These are phyloP conservation scores for Leptographium lundbergii DNA, from an alignment of 2,329 filamentous ascomycete genomes.

Conservation along the genomic window DNA sequence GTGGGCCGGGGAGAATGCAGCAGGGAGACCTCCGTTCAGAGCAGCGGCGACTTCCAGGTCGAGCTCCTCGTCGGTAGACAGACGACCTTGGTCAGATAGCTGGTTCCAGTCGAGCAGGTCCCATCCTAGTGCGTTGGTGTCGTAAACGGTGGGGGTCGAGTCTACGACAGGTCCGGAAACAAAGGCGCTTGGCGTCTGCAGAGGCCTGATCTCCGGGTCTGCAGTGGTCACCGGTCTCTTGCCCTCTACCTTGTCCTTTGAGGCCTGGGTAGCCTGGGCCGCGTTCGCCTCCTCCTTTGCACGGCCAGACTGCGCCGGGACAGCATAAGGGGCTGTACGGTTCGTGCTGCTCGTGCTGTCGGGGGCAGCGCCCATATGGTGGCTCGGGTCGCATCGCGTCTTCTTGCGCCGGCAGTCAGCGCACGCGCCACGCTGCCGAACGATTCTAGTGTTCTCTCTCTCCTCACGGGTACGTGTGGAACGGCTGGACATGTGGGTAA, in stretches of 20 bases:
- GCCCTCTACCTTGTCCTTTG: constrained; percentile 6
- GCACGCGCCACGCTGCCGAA: constrained; percentile 57
- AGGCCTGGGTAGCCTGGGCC: constrained; percentile 4
- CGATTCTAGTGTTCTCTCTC: constrained; percentile 52
- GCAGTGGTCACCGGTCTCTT: constrained; percentile 5
- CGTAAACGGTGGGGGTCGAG: background rate
- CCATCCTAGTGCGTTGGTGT: background rate
- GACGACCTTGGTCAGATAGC: background rate
- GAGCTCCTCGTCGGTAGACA: constrained; percentile 6
- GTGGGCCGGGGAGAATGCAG: background rate
- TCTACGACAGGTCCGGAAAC: background rate
- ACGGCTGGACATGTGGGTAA: constrained; percentile 48
- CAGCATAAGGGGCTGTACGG: constrained; percentile 7
- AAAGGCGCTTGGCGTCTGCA: background rate
- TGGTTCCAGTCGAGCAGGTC: constrained; percentile 7
- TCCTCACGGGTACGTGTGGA: constrained; percentile 57
- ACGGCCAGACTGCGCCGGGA: constrained; percentile 6
- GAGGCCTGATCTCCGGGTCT: constrained; percentile 1
- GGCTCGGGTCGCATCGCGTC: constrained; percentile 47
- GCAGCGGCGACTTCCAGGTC: constrained; percentile 3
- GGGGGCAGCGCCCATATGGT: constrained; percentile 30
- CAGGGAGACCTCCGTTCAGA: background rate
- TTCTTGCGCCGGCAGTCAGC: constrained; percentile 51
- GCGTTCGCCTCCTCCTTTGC: constrained; percentile 4
- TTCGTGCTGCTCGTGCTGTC: background rate